Evolutionary conservation across 2,329 filamentous ascomycete genomes (phyloP).

Genomic region (Beauveria medogensis): DNA sequence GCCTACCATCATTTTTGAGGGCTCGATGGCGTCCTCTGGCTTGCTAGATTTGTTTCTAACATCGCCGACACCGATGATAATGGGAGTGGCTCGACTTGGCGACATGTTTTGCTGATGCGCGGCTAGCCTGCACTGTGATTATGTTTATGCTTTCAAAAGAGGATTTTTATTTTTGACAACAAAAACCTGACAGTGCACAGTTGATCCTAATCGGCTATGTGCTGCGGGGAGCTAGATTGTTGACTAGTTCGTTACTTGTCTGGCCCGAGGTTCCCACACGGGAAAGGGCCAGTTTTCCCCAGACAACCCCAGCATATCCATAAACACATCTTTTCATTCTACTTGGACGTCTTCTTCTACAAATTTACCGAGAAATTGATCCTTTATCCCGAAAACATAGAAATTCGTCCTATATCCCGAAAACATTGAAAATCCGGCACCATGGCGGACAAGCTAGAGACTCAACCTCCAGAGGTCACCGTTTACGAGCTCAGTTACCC

Average conservation of each 20-base stretch:
- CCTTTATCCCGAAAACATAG: background rate
- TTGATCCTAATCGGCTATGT: slow-evolving; percentile 4
- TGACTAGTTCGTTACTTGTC: background rate
- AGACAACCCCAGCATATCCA: background rate
- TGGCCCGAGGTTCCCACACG: slow-evolving; percentile 6
- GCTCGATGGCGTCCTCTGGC: slow-evolving; percentile 44
- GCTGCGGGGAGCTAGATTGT: background rate
- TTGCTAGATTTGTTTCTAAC: slow-evolving; percentile 47
- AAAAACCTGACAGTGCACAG: background rate
- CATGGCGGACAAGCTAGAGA: slow-evolving; percentile 13
- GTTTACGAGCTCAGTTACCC: slow-evolving; percentile 33
- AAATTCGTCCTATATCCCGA: background rate
- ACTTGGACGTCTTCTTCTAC: no score
- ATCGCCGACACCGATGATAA: slow-evolving; percentile 57
- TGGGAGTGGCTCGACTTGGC: slow-evolving; percentile 27
- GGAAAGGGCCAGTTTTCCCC: background rate
- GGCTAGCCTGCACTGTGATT: background rate
- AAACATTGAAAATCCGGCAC: background rate
- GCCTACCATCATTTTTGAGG: slow-evolving; percentile 48
- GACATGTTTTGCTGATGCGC: slow-evolving; percentile 1
- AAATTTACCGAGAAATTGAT: background rate
- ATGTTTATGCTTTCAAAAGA: background rate
- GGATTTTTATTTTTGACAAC: background rate
- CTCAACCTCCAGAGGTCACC: slow-evolving; percentile 13
- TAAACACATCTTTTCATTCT: background rate